Percentiles rank a stretch among this genome's conserved stretches.
phyloP scores from a whole-genome alignment of 768 basidiomycete species.

The Suillus spraguei region DNA sequence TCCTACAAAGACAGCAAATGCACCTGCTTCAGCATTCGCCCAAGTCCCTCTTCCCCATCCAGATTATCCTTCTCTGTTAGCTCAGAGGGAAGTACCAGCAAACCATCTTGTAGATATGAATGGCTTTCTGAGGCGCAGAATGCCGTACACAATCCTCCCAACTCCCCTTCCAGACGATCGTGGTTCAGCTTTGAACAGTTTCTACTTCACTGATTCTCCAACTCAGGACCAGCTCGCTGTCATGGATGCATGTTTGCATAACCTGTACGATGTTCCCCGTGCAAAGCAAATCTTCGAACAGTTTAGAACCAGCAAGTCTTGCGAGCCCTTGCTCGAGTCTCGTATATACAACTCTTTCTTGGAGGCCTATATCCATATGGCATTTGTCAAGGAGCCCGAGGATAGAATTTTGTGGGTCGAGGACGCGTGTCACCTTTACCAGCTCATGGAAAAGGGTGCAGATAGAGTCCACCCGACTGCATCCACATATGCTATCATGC shows the following conservation, averaged over 20 bases:
- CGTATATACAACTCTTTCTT: slow-evolving; percentile 68
- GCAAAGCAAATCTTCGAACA: slow-evolving; percentile 74
- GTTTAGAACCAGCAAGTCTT: slow-evolving; percentile 47
- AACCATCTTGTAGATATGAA: slow-evolving; percentile 42
- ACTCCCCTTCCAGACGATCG: slow-evolving; percentile 61
- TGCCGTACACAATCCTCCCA: slow-evolving; percentile 62
- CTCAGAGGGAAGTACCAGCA: slow-evolving; percentile 20
- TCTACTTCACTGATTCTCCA: slow-evolving; percentile 64
- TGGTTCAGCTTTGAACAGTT: slow-evolving; percentile 41
- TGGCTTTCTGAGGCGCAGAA: slow-evolving; percentile 49
- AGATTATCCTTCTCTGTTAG: slow-evolving; percentile 44
- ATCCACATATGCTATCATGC: slow-evolving; percentile 69
- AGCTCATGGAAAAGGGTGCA: slow-evolving; percentile 49
- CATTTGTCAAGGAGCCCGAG: slow-evolving; percentile 44
- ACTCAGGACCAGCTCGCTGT: slow-evolving; percentile 74
- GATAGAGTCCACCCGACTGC: slow-evolving; percentile 55
- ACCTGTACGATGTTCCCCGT: slow-evolving; percentile 73
- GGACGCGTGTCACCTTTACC: slow-evolving; percentile 62
- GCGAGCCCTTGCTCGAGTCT: slow-evolving; percentile 48
- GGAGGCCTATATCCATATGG: slow-evolving; percentile 64
- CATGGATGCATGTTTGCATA: slow-evolving; percentile 82
- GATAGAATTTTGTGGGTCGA: slow-evolving; percentile 59
- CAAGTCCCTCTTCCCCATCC: slow-evolving; percentile 37
- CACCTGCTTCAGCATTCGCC: slow-evolving; percentile 52
- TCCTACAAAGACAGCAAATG: slow-evolving; percentile 55